Conservation (phyloP, 1,284 basidiomycete species). For the Cryptococcus sp. region DNA sequence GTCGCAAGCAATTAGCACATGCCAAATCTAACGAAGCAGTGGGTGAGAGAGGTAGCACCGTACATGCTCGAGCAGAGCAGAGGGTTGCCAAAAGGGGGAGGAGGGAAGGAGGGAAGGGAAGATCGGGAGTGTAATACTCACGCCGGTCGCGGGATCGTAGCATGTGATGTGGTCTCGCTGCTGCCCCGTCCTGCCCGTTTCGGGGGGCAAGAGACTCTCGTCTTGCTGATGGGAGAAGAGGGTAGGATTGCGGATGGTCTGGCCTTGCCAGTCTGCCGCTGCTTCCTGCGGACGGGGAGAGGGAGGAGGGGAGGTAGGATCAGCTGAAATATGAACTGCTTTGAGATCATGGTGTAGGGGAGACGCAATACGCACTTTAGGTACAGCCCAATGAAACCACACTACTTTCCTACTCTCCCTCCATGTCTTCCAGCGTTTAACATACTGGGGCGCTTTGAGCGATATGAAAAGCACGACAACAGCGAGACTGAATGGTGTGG, state of each 20-base stretch:
- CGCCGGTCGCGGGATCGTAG: conserved; percentile 85
- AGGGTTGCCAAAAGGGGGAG: too few relatives aligned
- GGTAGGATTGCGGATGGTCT: conserved; percentile 28
- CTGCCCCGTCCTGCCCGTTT: conserved; percentile 49
- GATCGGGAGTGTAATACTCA: conserved; percentile 55
- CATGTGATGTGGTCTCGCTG: conserved; percentile 75
- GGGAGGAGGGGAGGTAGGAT: not conserved
- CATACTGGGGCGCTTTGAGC: conserved; percentile 13
- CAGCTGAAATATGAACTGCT: not conserved
- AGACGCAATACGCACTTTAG: conserved; percentile 58
- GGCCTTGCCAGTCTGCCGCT: conserved; percentile 30
- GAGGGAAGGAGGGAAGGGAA: not conserved
- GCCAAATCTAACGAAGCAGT: not conserved
- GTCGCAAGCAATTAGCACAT: not conserved
- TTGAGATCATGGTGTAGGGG: not conserved
- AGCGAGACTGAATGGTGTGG: conserved; percentile 27
- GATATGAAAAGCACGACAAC: conserved; percentile 23
- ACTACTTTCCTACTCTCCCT: conserved; percentile 58
- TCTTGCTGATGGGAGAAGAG: conserved; percentile 37
- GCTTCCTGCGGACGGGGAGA: conserved; percentile 23
- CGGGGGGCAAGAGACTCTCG: conserved; percentile 31
- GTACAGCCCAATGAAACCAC: conserved; percentile 62
- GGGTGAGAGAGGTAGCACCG: not conserved
- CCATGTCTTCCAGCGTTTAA: conserved; percentile 15
- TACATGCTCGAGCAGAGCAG: not conserved